Percentiles rank a stretch among this genome's conserved stretches.
Evolutionary conservation across 768 basidiomycete genomes (phyloP).

Genomic region (Agrocybe praecox): DNA sequence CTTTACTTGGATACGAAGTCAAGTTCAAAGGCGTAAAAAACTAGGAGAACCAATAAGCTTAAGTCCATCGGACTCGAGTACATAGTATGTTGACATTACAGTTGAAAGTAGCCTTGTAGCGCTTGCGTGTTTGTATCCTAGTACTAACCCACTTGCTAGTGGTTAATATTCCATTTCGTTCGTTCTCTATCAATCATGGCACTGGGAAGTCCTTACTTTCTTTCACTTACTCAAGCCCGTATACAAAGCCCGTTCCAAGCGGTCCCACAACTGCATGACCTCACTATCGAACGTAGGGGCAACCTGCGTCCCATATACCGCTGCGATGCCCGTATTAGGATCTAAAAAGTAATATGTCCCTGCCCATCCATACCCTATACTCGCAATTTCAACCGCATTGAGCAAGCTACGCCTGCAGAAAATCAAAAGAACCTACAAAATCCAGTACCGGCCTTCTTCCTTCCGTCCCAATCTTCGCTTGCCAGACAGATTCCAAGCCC

Average conservation of each 20-base stretch:
- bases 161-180: too few relatives aligned
- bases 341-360: slow-evolving; percentile 36
- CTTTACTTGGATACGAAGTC: slow-evolving; percentile 22
- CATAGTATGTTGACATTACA: too few relatives aligned
- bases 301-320: slow-evolving; percentile 35
- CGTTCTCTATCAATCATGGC: too few relatives aligned
- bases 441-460: slow-evolving; percentile 31
- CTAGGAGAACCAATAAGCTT: too few relatives aligned
- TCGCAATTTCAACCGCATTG: too few relatives aligned
- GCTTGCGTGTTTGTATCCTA: too few relatives aligned
- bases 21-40: slow-evolving; percentile 6
- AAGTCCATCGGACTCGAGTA: too few relatives aligned
- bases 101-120: too few relatives aligned
- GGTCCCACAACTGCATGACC: slow-evolving; percentile 19
- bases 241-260: slow-evolving; percentile 26
- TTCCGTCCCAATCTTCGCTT: slow-evolving; percentile 27
- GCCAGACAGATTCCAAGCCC: slow-evolving; percentile 27
- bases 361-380: slow-evolving; percentile 36
- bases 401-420: neutral
- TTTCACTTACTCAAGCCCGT: slow-evolving; percentile 7
- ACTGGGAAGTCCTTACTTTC: too few relatives aligned
- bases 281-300: slow-evolving; percentile 26
- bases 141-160: too few relatives aligned
- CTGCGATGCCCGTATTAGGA: slow-evolving; percentile 34
- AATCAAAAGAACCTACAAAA: slow-evolving; percentile 26